Percentiles rank a stretch among this genome's conserved stretches.
These are phyloP conservation scores for Acanthamoeba polyphaga DNA, from an alignment of 208 protist genomes.

Conservation along the genomic window DNA sequence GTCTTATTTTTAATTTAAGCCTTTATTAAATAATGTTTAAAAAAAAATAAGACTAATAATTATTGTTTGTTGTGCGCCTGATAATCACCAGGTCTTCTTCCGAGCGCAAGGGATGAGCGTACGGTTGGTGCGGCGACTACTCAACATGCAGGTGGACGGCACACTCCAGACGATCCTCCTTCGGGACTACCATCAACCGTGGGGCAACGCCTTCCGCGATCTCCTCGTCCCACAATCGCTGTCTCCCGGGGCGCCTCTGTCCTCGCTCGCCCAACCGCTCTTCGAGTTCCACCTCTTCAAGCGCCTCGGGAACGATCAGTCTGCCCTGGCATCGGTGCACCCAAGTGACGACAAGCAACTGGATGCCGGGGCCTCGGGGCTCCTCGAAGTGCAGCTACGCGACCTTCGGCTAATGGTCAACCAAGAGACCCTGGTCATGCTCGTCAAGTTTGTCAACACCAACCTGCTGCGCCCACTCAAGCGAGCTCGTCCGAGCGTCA, in stretches of 20 bases:
- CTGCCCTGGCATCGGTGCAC: background rate
- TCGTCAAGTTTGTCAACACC: constrained; percentile 62
- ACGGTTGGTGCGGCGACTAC: constrained; percentile 9
- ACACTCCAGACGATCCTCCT: constrained; percentile 20
- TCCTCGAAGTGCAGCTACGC: constrained; percentile 22
- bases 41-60: background rate
- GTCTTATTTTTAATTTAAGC: too few species aligned
- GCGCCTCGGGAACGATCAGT: background rate
- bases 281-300: constrained; percentile 6
- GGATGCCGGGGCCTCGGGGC: background rate
- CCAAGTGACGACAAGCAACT: background rate
- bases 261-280: background rate
- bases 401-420: constrained; percentile 57
- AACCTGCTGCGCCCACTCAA: constrained; percentile 18
- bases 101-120: constrained; percentile 31
- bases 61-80: background rate
- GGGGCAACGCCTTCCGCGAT: constrained; percentile 41
- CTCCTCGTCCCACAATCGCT: constrained; percentile 51
- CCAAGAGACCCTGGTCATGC: constrained; percentile 41
- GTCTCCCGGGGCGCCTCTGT: background rate
- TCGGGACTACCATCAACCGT: constrained; percentile 19
- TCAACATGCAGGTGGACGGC: background rate
- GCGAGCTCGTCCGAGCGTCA: background rate
- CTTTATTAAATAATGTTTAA: too few species aligned
- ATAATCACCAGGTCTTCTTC: constrained; percentile 14